Conservation (phyloP, 2,329 filamentous ascomycete genomes). For the Boeremia lycopersici region DNA sequence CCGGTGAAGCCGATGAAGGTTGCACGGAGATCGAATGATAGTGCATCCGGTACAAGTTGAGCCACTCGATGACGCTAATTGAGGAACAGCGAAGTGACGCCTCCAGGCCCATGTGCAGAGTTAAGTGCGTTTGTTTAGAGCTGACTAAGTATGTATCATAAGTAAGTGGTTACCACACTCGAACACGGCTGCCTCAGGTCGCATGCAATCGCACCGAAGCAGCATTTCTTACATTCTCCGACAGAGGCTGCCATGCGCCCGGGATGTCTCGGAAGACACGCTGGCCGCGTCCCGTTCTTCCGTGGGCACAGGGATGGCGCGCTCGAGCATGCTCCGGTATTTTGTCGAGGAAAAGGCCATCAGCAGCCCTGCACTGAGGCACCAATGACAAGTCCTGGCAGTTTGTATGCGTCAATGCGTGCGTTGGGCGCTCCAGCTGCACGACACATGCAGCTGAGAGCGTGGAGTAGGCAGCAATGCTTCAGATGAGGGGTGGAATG, state of each 20-base stretch:
- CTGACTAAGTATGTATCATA: too few relatives aligned
- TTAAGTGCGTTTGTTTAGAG: too few relatives aligned
- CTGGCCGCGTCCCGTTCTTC: constrained; percentile 30
- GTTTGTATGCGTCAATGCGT: constrained; percentile 5
- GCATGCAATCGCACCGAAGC: constrained; percentile 8
- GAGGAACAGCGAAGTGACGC: not conserved
- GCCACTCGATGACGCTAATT: not conserved
- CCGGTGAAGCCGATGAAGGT: not conserved
- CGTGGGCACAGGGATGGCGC: constrained; percentile 24
- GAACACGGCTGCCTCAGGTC: not conserved
- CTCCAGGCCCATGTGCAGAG: not conserved
- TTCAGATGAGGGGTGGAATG: constrained; percentile 16
- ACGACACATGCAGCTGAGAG: constrained; percentile 16
- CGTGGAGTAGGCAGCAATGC: constrained; percentile 16
- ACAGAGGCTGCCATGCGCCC: constrained; percentile 16
- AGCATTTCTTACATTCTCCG: constrained; percentile 1
- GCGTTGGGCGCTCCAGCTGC: constrained; percentile 15
- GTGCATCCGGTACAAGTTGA: too few relatives aligned
- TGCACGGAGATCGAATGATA: not conserved
- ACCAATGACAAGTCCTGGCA: constrained; percentile 16
- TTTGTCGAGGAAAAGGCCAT: constrained; percentile 20
- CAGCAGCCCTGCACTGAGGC: constrained; percentile 18
- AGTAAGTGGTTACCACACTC: too few relatives aligned
- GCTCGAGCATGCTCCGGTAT: constrained; percentile 22
- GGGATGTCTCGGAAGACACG: constrained; percentile 27